phyloP scores from a whole-genome alignment of 2,329 filamentous ascomycete species.

The Alternaria novae-zelandiae region DNA sequence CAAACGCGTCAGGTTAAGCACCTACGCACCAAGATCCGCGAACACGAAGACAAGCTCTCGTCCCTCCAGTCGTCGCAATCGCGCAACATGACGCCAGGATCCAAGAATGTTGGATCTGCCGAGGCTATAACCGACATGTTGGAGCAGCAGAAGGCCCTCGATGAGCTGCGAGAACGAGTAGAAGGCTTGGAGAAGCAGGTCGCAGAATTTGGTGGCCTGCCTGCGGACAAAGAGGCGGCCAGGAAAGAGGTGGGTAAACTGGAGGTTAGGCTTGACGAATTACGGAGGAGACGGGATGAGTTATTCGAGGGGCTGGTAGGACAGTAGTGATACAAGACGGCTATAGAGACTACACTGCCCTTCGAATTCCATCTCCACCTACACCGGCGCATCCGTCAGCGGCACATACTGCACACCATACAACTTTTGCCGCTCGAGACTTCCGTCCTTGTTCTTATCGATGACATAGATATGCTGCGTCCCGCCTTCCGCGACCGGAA shows the following conservation, averaged over 20 bases:
- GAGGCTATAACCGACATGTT: slow-evolving; percentile 65
- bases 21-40: slow-evolving; percentile 69
- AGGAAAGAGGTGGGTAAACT: slow-evolving; percentile 72
- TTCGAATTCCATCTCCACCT: not conserved
- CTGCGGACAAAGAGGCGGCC: slow-evolving; percentile 72
- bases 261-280: slow-evolving; percentile 66
- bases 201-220: slow-evolving; percentile 72
- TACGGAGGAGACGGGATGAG: slow-evolving; percentile 70
- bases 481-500: slow-evolving; percentile 68
- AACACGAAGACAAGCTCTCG: slow-evolving; percentile 58
- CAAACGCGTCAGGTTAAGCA: slow-evolving; percentile 73
- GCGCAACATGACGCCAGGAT: slow-evolving; percentile 25
- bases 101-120: slow-evolving; percentile 48
- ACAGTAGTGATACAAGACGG: slow-evolving; percentile 8
- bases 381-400: slow-evolving; percentile 70
- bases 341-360: not conserved
- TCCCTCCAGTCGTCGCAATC: slow-evolving; percentile 45
- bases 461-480: slow-evolving; percentile 75
- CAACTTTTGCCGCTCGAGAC: slow-evolving; percentile 60
- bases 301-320: slow-evolving; percentile 78
- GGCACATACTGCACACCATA: slow-evolving; percentile 81
- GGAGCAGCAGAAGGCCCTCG: slow-evolving; percentile 67
- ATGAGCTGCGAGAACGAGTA: slow-evolving; percentile 64
- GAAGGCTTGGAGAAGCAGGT: slow-evolving; percentile 68
- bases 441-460: slow-evolving; percentile 72